These are phyloP conservation scores for Piloderma croceum DNA, from an alignment of 768 basidiomycete genomes.

Conservation along the genomic window DNA sequence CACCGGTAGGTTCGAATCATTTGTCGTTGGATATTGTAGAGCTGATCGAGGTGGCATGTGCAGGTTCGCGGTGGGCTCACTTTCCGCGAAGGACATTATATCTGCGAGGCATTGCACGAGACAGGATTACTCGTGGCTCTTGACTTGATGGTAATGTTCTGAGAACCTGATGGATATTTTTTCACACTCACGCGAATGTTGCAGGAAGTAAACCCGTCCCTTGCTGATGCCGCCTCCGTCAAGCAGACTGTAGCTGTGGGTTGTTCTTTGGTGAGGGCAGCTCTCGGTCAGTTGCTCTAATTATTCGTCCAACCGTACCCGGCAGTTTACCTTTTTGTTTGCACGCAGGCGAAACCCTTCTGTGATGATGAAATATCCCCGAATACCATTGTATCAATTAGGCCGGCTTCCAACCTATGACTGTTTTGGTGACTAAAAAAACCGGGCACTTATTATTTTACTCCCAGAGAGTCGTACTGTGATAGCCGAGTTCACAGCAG, in stretches of 20 bases:
- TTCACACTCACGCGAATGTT: background rate
- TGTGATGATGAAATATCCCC: slow-evolving; percentile 25
- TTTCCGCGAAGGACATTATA: slow-evolving; percentile 98
- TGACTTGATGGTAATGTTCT: slow-evolving; percentile 78
- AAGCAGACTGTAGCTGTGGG: slow-evolving; percentile 87
- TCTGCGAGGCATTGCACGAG: slow-evolving; percentile 88
- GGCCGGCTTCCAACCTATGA: too few species aligned
- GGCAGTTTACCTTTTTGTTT: slow-evolving; percentile 3
- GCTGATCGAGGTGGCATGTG: too few species aligned
- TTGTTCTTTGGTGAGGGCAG: slow-evolving; percentile 77
- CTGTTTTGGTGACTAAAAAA: too few species aligned
- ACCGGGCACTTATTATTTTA: too few species aligned
- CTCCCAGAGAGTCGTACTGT: too few species aligned
- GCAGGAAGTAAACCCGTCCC: slow-evolving; percentile 95
- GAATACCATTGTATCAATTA: too few species aligned
- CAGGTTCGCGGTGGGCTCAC: slow-evolving; percentile 91
- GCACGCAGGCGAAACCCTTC: slow-evolving; percentile 38
- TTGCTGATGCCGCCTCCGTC: slow-evolving; percentile 69
- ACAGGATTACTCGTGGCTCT: slow-evolving; percentile 88
- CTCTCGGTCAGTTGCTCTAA: slow-evolving; percentile 54
- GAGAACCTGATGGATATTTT: slow-evolving; percentile 3
- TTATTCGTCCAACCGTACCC: background rate
- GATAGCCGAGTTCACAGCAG: too few species aligned
- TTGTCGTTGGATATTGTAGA: slow-evolving; percentile 6
- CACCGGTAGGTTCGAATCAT: slow-evolving; percentile 53